Evolutionary conservation across 2,329 filamentous ascomycete genomes (phyloP).

Genomic region (Aureobasidium pullulans): DNA sequence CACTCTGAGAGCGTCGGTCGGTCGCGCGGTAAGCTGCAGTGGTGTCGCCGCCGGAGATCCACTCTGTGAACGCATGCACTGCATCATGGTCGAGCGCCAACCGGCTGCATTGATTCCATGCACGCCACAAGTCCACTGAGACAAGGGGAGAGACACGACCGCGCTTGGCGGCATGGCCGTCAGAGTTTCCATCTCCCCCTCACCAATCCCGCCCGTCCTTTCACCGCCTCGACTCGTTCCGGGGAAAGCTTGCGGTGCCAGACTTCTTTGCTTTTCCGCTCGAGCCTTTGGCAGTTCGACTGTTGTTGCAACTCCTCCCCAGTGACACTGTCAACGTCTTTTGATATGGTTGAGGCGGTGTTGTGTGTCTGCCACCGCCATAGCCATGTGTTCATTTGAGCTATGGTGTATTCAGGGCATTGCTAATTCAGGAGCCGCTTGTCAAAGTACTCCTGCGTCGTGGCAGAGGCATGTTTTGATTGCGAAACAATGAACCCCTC

Average conservation of each 20-base stretch:
- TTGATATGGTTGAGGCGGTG: constrained; percentile 1
- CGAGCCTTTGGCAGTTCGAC: neutral
- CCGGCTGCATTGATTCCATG: constrained; percentile 12
- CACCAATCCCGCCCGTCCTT: constrained; percentile 7
- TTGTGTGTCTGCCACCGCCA: constrained; percentile 2
- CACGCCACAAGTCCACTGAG: constrained; percentile 10
- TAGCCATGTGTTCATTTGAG: constrained; percentile 11
- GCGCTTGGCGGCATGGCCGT: neutral
- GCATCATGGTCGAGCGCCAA: constrained; percentile 14
- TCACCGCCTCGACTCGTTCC: constrained; percentile 10
- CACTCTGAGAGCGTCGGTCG: neutral
- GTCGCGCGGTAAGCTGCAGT: neutral
- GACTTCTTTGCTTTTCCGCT: constrained; percentile 2
- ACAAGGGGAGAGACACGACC: constrained; percentile 10
- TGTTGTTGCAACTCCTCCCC: neutral
- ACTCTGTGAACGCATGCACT: constrained; percentile 11
- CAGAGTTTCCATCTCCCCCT: constrained; percentile 1
- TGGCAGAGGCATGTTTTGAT: constrained; percentile 10
- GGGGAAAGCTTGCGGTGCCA: constrained; percentile 8
- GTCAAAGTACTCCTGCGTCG: neutral
- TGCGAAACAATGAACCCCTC: constrained; percentile 10
- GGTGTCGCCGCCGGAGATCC: neutral
- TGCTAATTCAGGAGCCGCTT: constrained; percentile 10
- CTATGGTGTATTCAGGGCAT: neutral
- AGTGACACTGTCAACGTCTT: constrained; percentile 3